Percentiles rank a stretch among this genome's conserved stretches.
Evolutionary conservation across 371 early-diverging fungal species (phyloP).

Genomic region (Fennellomyces sp.): DNA sequence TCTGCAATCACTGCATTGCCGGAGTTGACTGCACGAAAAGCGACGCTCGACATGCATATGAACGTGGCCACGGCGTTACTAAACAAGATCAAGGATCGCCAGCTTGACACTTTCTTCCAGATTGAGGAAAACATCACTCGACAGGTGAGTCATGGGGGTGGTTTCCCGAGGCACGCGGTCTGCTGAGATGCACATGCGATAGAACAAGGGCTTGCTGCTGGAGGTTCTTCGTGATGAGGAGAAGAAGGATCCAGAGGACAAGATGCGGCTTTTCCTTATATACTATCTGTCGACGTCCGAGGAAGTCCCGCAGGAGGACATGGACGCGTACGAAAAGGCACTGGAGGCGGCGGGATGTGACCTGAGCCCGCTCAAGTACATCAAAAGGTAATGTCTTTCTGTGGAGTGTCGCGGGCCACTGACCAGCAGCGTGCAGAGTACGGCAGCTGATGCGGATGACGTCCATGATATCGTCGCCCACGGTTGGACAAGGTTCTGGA

Average conservation of each 20-base stretch:
- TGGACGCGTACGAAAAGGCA: conserved; percentile 83
- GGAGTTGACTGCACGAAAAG: conserved; percentile 94
- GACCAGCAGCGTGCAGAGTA: conserved; percentile 41
- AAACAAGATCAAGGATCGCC: conserved; percentile 91
- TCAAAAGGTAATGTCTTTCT: conserved; percentile 64
- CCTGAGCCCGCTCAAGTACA: conserved; percentile 73
- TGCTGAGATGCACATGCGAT: not conserved
- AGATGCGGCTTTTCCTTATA: conserved; percentile 88
- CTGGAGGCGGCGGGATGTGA: conserved; percentile 78
- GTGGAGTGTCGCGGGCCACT: not conserved
- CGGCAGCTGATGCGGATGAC: conserved; percentile 74
- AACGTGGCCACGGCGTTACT: conserved; percentile 95
- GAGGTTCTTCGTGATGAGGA: conserved; percentile 81
- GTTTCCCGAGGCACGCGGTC: not conserved
- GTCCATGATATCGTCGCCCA: conserved; percentile 55
- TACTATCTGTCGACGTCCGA: conserved; percentile 80
- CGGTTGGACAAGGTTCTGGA: conserved; percentile 51
- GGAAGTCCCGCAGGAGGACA: conserved; percentile 76
- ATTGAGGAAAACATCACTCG: conserved; percentile 88
- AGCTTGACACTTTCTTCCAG: conserved; percentile 94
- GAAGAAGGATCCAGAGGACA: conserved; percentile 85
- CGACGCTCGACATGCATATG: conserved; percentile 98
- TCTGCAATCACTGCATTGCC: conserved; percentile 93
- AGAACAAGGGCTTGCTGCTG: conserved; percentile 78
- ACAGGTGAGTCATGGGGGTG: conserved; percentile 31